Evolutionary conservation across 805 yeast genomes (phyloP).

Genomic region (Isabelozyma pseudorhagii): DNA sequence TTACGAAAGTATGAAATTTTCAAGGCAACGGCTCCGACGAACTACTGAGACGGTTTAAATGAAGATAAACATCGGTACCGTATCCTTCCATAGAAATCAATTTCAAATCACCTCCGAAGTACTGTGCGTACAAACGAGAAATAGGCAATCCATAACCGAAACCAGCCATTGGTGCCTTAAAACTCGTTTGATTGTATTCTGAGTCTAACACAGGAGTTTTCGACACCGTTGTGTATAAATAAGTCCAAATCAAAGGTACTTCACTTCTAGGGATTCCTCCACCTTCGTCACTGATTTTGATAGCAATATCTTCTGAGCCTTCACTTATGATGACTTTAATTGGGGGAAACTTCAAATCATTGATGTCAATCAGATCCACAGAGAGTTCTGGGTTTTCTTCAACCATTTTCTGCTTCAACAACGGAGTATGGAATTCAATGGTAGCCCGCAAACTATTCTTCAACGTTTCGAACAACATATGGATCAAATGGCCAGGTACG

Average conservation of each 20-base stretch:
- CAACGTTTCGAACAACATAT: conserved; percentile 84
- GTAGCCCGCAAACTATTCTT: conserved; percentile 88
- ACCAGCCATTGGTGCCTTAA: conserved; percentile 92
- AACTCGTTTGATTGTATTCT: conserved; percentile 56
- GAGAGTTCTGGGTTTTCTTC: conserved; percentile 39
- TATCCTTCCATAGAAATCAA: conserved; percentile 91
- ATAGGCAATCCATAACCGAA: conserved; percentile 90
- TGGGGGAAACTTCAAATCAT: conserved; percentile 74
- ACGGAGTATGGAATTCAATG: conserved; percentile 70
- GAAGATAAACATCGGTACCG: conserved; percentile 90
- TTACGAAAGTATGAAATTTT: not conserved
- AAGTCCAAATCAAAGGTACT: conserved; percentile 85
- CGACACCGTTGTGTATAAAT: conserved; percentile 83
- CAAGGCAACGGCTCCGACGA: conserved; percentile 64
- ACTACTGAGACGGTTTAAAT: conserved; percentile 73
- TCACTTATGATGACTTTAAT: conserved; percentile 84
- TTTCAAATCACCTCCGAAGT: conserved; percentile 87
- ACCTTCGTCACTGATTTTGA: conserved; percentile 89
- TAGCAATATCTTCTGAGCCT: conserved; percentile 87
- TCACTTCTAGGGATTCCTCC: conserved; percentile 89
- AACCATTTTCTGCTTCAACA: conserved; percentile 35
- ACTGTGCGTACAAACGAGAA: conserved; percentile 79
- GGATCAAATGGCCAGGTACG: conserved; percentile 90
- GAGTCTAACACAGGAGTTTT: conserved; percentile 64
- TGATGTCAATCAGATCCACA: conserved; percentile 41